phyloP scores from a whole-genome alignment of 1,139 yeast species.

The Nakaseomyces kungkrabaensis region DNA sequence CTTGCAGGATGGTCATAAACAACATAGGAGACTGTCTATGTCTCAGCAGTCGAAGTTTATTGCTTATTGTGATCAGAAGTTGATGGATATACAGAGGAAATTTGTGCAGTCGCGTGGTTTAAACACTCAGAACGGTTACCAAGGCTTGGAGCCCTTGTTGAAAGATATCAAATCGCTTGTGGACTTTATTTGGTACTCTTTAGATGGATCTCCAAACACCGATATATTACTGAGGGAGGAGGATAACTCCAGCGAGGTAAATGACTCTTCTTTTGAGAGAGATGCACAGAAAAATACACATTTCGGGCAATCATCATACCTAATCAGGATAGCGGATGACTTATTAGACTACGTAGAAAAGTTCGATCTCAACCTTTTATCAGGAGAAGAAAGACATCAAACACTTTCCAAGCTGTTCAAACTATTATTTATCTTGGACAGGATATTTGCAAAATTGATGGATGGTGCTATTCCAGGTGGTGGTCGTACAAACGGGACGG shows the following conservation, averaged over 20 bases:
- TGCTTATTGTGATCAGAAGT: conserved; percentile 48
- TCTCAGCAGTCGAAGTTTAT: conserved; percentile 54
- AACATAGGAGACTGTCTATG: conserved; percentile 25
- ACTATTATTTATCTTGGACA: conserved; percentile 37
- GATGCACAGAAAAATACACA: conserved; percentile 15
- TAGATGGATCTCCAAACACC: conserved; percentile 32
- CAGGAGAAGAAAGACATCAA: conserved; percentile 12
- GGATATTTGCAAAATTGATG: conserved; percentile 34
- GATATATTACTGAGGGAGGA: conserved; percentile 19
- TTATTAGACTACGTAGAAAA: conserved; percentile 50
- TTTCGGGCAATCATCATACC: conserved; percentile 52
- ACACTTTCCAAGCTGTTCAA: conserved; percentile 31
- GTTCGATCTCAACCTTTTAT: conserved; percentile 29
- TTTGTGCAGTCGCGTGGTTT: conserved; percentile 49
- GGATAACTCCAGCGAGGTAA: conserved; percentile 5
- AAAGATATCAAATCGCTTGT: conserved; percentile 39
- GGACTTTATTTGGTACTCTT: conserved; percentile 51
- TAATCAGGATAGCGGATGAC: conserved; percentile 55
- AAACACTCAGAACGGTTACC: conserved; percentile 33
- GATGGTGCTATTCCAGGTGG: conserved; percentile 32
- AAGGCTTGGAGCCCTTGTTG: conserved; percentile 35
- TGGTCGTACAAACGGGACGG: conserved; percentile 34
- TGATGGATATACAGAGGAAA: conserved; percentile 50
- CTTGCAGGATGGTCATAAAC: conserved; percentile 6
- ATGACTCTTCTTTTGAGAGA: conserved; percentile 12